A percentile compares a stretch with the other conserved stretches of the same genome.
phyloP scores from a whole-genome alignment of 129 eudicot species.

The Kitagawia praeruptora region DNA sequence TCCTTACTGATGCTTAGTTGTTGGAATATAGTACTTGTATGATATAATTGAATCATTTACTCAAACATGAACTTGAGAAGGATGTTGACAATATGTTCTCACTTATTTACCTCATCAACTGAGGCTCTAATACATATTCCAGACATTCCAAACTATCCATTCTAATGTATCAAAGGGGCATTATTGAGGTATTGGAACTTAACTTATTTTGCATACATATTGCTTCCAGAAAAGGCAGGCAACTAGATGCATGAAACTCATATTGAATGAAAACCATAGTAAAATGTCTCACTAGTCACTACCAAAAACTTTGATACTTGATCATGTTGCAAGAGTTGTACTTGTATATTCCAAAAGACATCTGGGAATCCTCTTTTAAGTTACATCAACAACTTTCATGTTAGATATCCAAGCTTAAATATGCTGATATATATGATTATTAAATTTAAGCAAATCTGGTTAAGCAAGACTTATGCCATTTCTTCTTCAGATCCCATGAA shows the following conservation, averaged over 20 bases:
- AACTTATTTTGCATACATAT: neutral
- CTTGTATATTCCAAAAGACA: neutral
- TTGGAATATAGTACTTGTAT: neutral
- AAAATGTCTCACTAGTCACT: neutral
- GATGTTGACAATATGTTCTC: neutral
- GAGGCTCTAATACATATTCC: neutral
- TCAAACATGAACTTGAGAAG: constrained; percentile 2
- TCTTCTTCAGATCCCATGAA: neutral
- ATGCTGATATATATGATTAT: neutral
- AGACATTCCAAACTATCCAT: neutral
- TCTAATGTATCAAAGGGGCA: neutral
- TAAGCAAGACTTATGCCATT: neutral
- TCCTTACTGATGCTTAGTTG: neutral
- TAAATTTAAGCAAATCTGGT: neutral
- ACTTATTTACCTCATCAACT: neutral
- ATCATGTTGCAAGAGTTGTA: neutral
- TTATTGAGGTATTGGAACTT: neutral
- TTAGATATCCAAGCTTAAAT: constrained; percentile 1
- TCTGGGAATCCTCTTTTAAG: neutral
- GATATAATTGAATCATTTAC: neutral
- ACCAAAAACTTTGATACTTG: neutral
- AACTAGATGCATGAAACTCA: neutral
- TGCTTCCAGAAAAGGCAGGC: neutral
- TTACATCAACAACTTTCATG: constrained; percentile 1
- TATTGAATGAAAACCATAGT: neutral